A percentile compares a stretch with the other conserved stretches of the same genome.
These are phyloP conservation scores for Coniochaeta pulveracea DNA, from an alignment of 2,329 filamentous ascomycete species.

Conservation along the genomic window DNA sequence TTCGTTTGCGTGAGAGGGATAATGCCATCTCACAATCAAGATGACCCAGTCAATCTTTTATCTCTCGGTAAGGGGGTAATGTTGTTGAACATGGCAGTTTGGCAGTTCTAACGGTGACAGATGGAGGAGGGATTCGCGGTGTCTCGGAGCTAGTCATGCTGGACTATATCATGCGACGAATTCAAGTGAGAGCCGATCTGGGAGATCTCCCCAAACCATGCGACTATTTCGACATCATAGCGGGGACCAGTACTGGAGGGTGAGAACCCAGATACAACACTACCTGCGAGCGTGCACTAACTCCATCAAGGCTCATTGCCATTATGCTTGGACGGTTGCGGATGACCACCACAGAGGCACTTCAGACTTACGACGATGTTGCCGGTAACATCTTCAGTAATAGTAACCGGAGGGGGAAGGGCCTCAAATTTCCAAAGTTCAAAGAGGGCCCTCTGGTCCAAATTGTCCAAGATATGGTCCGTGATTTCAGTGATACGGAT, in stretches of 20 bases:
- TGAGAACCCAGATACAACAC: slow-evolving; percentile 6
- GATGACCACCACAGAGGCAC: slow-evolving; percentile 30
- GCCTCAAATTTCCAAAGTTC: slow-evolving; percentile 16
- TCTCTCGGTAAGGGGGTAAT: slow-evolving; percentile 10
- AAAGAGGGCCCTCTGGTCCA: slow-evolving; percentile 19
- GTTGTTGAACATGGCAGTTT: neutral
- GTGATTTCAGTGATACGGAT: slow-evolving; percentile 6
- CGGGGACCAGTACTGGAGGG: slow-evolving; percentile 24
- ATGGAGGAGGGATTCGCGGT: slow-evolving; percentile 24
- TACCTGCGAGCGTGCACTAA: neutral
- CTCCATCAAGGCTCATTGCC: slow-evolving; percentile 26
- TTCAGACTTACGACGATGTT: slow-evolving; percentile 25
- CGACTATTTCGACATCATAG: slow-evolving; percentile 27
- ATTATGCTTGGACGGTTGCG: slow-evolving; percentile 33
- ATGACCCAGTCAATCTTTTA: slow-evolving; percentile 10
- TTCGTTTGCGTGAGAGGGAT: too few species aligned
- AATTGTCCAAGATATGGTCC: slow-evolving; percentile 14
- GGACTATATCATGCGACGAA: slow-evolving; percentile 19
- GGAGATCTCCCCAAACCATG: slow-evolving; percentile 19
- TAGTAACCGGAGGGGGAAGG: slow-evolving; percentile 12
- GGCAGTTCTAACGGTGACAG: slow-evolving; percentile 5
- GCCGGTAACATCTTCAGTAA: slow-evolving; percentile 22
- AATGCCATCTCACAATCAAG: neutral
- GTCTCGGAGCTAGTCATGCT: slow-evolving; percentile 22
- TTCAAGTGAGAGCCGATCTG: slow-evolving; percentile 12